Base-by-base conservation (phyloP, 768 basidiomycete genomes). In the Coprinellus aureogranulatus region DNA sequence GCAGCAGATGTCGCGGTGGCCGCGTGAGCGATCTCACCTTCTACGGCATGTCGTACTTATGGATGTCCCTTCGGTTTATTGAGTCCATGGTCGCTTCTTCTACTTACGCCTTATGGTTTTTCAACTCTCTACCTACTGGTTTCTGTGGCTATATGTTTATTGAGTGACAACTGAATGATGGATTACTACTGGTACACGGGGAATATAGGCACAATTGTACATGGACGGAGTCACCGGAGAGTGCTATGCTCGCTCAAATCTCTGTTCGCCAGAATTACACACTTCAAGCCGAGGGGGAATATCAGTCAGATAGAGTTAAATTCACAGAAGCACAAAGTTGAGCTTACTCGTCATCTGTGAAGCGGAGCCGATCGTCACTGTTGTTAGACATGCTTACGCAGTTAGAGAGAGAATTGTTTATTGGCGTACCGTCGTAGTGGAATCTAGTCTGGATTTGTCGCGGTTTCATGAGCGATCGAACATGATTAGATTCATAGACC, bases 381-480 rank as follows among this genome's bases (percentile, higher is more conserved):
- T 55, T 55, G 62, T 67, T 59, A 66, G 64, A 40, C 58, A 65
- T 34, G 64, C 67, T 11, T 63, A 62, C 49, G 57, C 64, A 34
- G 46, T 58, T 39, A 31, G 34, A 34, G 34, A 34, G 34, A 34
- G 8, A 34, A 6, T 6, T 46, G 55, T 22, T 30, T 42, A 4
- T 20, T 59, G 37, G 59, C 81, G 68, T 72, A 89, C 90, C 90
- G 62, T 92, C 86, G 69, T 91, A 92, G 67, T 87, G 84, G 75
- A 90, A 92, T 47, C 81, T 82, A 22, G 90, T 91, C 90, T 92
- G 59, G 28, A 27, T 53, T 52, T 53, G 54, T 14, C 63, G 51
- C 9, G 12, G 40, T 20, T 30, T 56, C 31, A 55, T 27, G 14
- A 20, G 30, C 6, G 28, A 28, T 30, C 16, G 12, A n/a, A 41